phyloP scores from a whole-genome alignment of 2,329 filamentous ascomycete species.

The Xylariaceae sp. region DNA sequence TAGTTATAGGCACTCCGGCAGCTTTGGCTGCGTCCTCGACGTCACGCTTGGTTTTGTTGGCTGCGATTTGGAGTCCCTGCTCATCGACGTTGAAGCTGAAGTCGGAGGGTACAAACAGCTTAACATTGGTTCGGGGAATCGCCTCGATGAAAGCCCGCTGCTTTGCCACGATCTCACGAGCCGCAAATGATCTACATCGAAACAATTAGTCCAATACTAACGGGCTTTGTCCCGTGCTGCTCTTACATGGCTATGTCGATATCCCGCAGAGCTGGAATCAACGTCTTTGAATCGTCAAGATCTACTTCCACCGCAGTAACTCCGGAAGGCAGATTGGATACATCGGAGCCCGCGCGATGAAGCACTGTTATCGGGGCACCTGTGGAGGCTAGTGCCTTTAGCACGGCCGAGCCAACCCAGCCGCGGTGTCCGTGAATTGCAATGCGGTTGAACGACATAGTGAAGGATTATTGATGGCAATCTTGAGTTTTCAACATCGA shows the following conservation, averaged over 20 bases:
- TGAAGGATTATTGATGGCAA: conserved; percentile 23
- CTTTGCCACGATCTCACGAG: conserved; percentile 19
- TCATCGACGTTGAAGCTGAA: conserved; percentile 23
- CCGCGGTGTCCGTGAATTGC: conserved; percentile 28
- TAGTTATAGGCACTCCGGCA: conserved; percentile 22
- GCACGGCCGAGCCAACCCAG: conserved; percentile 26
- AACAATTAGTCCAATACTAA: too few relatives aligned
- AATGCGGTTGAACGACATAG: conserved; percentile 26
- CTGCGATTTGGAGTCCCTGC: conserved; percentile 21
- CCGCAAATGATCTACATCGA: conserved; percentile 21
- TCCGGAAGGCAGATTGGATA: conserved; percentile 18
- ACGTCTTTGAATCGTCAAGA: conserved; percentile 15
- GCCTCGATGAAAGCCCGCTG: conserved; percentile 27
- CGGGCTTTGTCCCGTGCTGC: too few relatives aligned
- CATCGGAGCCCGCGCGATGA: conserved; percentile 25
- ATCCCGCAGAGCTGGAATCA: conserved; percentile 20
- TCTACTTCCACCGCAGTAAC: conserved; percentile 17
- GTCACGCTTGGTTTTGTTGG: conserved; percentile 23
- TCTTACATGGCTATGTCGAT: conserved; percentile 24
- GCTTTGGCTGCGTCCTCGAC: conserved; percentile 22
- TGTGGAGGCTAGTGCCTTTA: conserved; percentile 21
- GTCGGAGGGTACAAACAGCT: conserved; percentile 29
- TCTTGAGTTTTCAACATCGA: too few relatives aligned
- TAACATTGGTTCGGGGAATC: conserved; percentile 25
- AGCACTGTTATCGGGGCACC: conserved; percentile 25